Evolutionary conservation across 2,329 filamentous ascomycete genomes (phyloP), one percentile per base, ranked within the genome.

Genomic region (Waltergamsia citrina): DNA sequence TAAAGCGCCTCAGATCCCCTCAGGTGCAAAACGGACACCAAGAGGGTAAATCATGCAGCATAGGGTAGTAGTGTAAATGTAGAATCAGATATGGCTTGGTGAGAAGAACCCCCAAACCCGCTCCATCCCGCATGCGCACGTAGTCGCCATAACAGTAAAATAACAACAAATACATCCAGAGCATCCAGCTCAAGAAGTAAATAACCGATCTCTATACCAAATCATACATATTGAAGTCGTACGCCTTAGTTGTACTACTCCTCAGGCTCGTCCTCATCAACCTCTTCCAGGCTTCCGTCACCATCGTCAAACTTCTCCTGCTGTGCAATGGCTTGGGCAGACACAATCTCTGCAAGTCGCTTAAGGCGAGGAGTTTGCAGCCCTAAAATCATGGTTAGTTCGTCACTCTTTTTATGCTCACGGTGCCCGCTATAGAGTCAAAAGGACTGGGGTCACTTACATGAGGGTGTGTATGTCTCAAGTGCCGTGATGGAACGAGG

Each of bases 381-480:
- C 90, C 86, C 85, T 92, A 39, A 10, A 25, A 29, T 7, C 8
- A 19, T 22, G 10, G n/a, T 23, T 21, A 24, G 33, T 33, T 11
- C 19, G n/a, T 18, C 14, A 14, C 9, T 5, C 7, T 59, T 49
- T 59, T 55, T 36, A 47, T 40, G 37, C 42, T 39, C 43, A 15
- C 1, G 14, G 16, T 20, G n/a, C 6, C 12, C 5, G 15, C 12
- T 14, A 16, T 16, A 16, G 2, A 7, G 2, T 14, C 8, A n/a
- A n/a, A n/a, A n/a, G n/a, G n/a, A n/a, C n/a, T n/a, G 18, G 14
- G 5, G 14, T 17, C 17, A 51, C 84, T 73, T 71, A 92, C 90
- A 98, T 46, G 88, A 94, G 42, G 92, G 92, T 33, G 92, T 96
- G 57, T 98, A 98, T 11, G 92, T 98, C 65, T 98, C 92, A 44